These are phyloP conservation scores for Scheffersomyces stipitis DNA, from an alignment of 805 yeast species.

Conservation along the genomic window DNA sequence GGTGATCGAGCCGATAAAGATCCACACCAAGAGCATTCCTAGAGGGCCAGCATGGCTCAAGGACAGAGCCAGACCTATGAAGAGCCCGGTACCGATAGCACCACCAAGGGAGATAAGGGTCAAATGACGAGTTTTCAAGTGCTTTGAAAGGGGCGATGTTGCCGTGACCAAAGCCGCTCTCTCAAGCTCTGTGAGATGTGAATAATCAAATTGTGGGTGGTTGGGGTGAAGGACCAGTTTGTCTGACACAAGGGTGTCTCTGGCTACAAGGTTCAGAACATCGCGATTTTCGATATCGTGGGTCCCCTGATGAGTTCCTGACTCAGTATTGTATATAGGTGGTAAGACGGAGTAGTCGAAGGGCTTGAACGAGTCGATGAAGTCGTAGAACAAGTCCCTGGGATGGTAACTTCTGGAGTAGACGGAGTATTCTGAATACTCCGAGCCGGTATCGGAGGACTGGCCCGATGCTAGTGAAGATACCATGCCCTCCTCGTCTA, in stretches of 20 bases:
- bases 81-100: conserved; percentile 24
- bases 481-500: too few species aligned
- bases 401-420: not conserved
- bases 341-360: conserved; percentile 24
- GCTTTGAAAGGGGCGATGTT: conserved; percentile 29
- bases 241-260: not conserved
- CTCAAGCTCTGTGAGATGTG: conserved; percentile 28
- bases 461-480: not conserved
- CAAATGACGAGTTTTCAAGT: conserved; percentile 23
- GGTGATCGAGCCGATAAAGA: conserved; percentile 18
- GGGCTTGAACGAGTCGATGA: conserved; percentile 24
- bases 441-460: not conserved
- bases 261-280: not conserved
- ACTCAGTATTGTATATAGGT: conserved; percentile 4
- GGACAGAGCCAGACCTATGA: conserved; percentile 20
- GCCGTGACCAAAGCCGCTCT: conserved; percentile 35
- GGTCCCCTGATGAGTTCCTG: not conserved
- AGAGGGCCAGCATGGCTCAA: conserved; percentile 23
- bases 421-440: too few species aligned
- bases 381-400: conserved; percentile 6
- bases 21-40: conserved; percentile 17
- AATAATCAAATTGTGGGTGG: conserved; percentile 28
- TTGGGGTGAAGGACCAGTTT: conserved; percentile 12
- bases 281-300: not conserved
- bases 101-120: conserved; percentile 26